A percentile compares a stretch with the other conserved stretches of the same genome.
Conservation (phyloP, 257 asterid species). For the Cruciata laevipes region DNA sequence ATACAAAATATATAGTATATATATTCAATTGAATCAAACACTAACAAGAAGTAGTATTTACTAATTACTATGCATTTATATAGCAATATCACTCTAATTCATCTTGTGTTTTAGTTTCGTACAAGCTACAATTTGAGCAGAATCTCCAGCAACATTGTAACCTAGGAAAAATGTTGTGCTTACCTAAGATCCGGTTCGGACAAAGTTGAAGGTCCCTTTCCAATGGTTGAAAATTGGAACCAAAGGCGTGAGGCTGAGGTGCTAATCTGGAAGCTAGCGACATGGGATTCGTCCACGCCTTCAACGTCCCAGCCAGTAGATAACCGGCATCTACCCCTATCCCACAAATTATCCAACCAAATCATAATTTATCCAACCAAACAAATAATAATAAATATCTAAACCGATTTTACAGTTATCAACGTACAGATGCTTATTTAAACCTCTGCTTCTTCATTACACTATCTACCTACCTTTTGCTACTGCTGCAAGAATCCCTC, state of each 20-base stretch:
- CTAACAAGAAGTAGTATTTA: too few relatives aligned
- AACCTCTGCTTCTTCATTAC: neutral
- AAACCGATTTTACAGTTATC: neutral
- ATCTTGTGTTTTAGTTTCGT: too few relatives aligned
- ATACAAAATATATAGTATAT: too few relatives aligned
- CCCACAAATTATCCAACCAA: slow-evolving; percentile 4
- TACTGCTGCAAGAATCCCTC: neutral
- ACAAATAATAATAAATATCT: neutral
- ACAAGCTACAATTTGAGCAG: too few relatives aligned
- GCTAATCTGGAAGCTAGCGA: neutral
- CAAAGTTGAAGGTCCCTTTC: neutral
- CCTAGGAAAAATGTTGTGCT: neutral
- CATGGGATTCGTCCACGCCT: slow-evolving; percentile 1
- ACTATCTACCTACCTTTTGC: neutral
- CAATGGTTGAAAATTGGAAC: neutral
- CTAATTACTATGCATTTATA: too few relatives aligned
- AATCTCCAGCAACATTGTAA: neutral
- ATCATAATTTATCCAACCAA: neutral
- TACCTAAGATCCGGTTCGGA: neutral
- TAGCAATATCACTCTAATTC: too few relatives aligned
- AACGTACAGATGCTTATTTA: neutral
- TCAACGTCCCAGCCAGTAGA: neutral
- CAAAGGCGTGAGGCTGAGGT: neutral
- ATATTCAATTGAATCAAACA: too few relatives aligned
- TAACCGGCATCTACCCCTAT: neutral